Evolutionary conservation across 768 basidiomycete genomes (phyloP).

Genomic region (Tulasnella sp.): DNA sequence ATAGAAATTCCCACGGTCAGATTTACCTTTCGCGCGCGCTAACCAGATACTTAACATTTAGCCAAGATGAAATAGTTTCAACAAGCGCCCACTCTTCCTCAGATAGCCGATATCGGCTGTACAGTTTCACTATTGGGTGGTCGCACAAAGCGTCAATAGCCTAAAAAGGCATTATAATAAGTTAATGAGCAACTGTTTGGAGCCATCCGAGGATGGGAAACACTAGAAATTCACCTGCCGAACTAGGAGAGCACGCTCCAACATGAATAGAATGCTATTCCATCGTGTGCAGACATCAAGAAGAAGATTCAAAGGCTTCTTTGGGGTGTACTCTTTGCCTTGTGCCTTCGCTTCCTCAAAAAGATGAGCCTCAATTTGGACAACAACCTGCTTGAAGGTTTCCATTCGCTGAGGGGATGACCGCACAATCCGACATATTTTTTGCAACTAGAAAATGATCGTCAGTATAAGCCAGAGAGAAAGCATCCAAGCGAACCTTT

Average conservation of each 20-base stretch:
- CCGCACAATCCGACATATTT: too few relatives aligned
- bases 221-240: not conserved
- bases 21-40: too few relatives aligned
- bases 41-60: too few relatives aligned
- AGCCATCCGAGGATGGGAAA: too few relatives aligned
- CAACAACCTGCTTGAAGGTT: too few relatives aligned
- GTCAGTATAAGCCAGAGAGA: too few relatives aligned
- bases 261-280: not conserved
- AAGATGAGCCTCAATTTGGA: too few relatives aligned
- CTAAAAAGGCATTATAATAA: not conserved
- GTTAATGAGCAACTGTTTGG: not conserved
- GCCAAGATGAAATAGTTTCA: not conserved
- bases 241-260: not conserved
- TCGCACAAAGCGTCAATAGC: not conserved
- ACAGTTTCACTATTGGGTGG: not conserved
- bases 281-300: not conserved
- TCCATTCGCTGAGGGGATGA: too few relatives aligned
- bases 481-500: too few relatives aligned
- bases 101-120: not conserved
- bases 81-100: not conserved
- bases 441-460: too few relatives aligned
- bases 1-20: too few relatives aligned
- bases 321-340: not conserved
- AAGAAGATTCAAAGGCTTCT: not conserved
- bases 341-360: not conserved